Evolutionary conservation across 179 eudicot species (phyloP).

Genomic region (Spergularia azorica): DNA sequence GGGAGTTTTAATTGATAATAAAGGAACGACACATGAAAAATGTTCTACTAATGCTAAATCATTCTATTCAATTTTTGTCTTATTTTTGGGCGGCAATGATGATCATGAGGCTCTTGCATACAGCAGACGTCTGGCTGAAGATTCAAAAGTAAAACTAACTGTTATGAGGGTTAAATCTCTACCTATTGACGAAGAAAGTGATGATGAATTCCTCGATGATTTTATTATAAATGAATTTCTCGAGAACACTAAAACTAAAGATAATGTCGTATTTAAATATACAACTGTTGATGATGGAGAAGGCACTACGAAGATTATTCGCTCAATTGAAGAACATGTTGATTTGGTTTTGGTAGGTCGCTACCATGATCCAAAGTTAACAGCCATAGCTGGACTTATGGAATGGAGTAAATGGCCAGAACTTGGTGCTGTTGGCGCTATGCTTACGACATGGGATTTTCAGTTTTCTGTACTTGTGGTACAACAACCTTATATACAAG

Average conservation of each 20-base stretch:
- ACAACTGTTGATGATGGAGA: conserved; percentile 32
- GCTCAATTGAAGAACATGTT: conserved; percentile 28
- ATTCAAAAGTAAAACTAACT: conserved; percentile 23
- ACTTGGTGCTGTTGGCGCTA: conserved; percentile 43
- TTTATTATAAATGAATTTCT: conserved; percentile 33
- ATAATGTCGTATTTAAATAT: conserved; percentile 23
- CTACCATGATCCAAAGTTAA: conserved; percentile 24
- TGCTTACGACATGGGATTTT: conserved; percentile 45
- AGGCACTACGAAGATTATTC: conserved; percentile 31
- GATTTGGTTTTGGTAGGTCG: conserved; percentile 48
- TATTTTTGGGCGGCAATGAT: conserved; percentile 46
- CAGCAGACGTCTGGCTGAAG: conserved; percentile 32
- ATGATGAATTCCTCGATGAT: conserved; percentile 25
- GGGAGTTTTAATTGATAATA: conserved; percentile 40
- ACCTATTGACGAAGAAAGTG: background rate
- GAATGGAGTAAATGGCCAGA: conserved; percentile 44
- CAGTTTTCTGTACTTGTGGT: conserved; percentile 37
- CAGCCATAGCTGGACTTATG: conserved; percentile 32
- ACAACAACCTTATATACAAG: conserved; percentile 36
- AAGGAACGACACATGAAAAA: background rate
- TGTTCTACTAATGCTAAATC: background rate
- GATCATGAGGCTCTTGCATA: conserved; percentile 48
- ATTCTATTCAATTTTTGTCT: conserved; percentile 25
- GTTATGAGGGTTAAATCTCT: conserved; percentile 31
- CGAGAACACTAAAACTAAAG: conserved; percentile 18